Evolutionary conservation across 2,329 filamentous ascomycete species (phyloP), one percentile per base, ranked within the genome.

Genomic region (Harringtonia aguacate): DNA sequence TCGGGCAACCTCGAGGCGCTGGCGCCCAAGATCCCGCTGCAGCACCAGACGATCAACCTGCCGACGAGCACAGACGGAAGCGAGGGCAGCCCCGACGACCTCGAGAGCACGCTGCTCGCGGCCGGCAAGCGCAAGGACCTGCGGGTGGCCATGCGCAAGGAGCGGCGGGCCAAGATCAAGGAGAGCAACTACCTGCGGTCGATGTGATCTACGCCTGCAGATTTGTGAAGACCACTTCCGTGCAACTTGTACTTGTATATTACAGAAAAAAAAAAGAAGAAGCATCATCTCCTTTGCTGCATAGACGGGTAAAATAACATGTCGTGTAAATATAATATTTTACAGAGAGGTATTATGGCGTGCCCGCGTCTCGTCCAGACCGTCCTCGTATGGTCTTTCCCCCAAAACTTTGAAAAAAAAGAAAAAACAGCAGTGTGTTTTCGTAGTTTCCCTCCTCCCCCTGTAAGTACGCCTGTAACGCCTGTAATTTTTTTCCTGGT

Each of bases 161-260:
- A 87, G 68, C 72, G 85, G 59, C 77, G 81, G 64, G 76, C 75
- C 47, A 76, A 73, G 64, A 92, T 92, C 58, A 90, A 89, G 77
- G 86, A 92, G 70, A 66, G 65, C 59, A 92, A 92, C 67, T 92
- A 88, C 73, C 75, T 92, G 64, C 85, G 83, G 74, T 77, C 79
- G 36, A 86, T 89, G 83, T 79, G 24, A 27, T 27, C 24, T 27
- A 6, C 24, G 6, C 7, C 24, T 27, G 7, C 7, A 10, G 10
- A 27, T 10, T 27, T 10, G 24, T 27, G 7, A 6, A 27, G 6
- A 27, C 15, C 30, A n/a, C 13, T n/a, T n/a, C n/a, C n/a, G n/a
- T 33, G 30, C 15, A 33, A 33, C 7, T 15, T 5, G 8, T 8
- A 8, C 30, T 8, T 15, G 30, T n/a, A 18, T 36, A 7, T 18